Evolutionary conservation across 768 basidiomycete genomes (phyloP).

Genomic region (Mycena venus): DNA sequence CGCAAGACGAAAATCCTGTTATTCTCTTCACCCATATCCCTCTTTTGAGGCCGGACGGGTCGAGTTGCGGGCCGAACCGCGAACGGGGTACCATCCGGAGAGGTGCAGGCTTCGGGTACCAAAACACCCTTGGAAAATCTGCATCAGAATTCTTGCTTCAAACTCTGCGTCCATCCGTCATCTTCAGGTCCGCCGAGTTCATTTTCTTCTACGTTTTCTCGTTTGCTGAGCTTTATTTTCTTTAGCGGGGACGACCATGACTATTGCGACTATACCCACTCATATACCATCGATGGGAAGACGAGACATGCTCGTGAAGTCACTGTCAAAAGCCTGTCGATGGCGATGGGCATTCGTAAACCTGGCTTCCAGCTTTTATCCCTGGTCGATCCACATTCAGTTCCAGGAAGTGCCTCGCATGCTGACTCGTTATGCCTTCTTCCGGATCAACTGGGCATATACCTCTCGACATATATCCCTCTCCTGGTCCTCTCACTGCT

Average conservation of each 20-base stretch:
- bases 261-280: slow-evolving; percentile 85
- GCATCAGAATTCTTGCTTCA: slow-evolving; percentile 78
- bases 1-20: slow-evolving; percentile 57
- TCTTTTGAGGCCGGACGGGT: slow-evolving; percentile 77
- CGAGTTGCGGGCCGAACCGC: slow-evolving; percentile 81
- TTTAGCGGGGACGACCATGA: slow-evolving; percentile 94
- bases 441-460: slow-evolving; percentile 88
- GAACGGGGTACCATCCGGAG: slow-evolving; percentile 82
- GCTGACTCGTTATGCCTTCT: slow-evolving; percentile 80
- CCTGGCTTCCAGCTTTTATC: slow-evolving; percentile 95
- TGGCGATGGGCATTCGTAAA: slow-evolving; percentile 86
- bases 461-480: slow-evolving; percentile 79
- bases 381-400: slow-evolving; percentile 59
- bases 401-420: slow-evolving; percentile 47
- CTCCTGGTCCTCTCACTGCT: slow-evolving; percentile 72
- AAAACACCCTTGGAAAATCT: slow-evolving; percentile 82
- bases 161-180: slow-evolving; percentile 70
- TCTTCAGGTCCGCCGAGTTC: slow-evolving; percentile 74
- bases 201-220: background rate
- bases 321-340: slow-evolving; percentile 91
- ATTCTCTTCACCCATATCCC: slow-evolving; percentile 92
- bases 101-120: slow-evolving; percentile 85
- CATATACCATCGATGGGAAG: slow-evolving; percentile 40
- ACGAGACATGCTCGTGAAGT: slow-evolving; percentile 71
- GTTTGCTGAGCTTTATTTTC: slow-evolving; percentile 21